Evolutionary conservation across 257 asterid genomes (phyloP), one percentile per base, ranked within the genome.

Genomic region (Paulownia fortunei): DNA sequence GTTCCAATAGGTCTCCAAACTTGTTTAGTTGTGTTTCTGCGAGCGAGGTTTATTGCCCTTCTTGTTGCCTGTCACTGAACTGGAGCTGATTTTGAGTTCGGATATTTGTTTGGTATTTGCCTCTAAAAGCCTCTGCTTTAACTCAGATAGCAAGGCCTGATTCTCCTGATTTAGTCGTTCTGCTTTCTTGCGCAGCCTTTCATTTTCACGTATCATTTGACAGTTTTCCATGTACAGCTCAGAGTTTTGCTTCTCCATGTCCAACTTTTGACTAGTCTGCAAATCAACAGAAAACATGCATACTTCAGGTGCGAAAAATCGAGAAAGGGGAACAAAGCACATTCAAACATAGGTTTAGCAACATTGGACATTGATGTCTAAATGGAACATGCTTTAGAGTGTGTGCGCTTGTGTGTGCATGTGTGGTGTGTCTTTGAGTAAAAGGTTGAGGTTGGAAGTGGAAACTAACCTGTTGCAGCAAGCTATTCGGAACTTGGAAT

Each of bases 221-320:
- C 69, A 81, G 83, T 90, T 92, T 18, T 89, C 85, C 87, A 56
- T 61, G 82, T 84, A 85, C 60, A 92, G 87, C 65, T 86, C 87
- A 4, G 80, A 16, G 80, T 86, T 90, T 46, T 82, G 42, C 82
- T 73, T 85, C 69, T 90, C 91, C 96, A 89, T 85, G 41, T 37
- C 77, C 54, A 36, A 60, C 30, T 60, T 72, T 41, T 39, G 21
- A 13, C 34, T 52, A 0, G 8, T 42, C 83, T 84, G 80, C 81
- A 72, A 66, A 79, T 78, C 13, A 72, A 73, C 26, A 71, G 41
- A 69, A 30, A 42, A 51, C 30, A 69, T 44, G 34, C 26, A 36
- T 44, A 5, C 1, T 60, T 62, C 32, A 54, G 62, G 72, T 51
- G 3, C 32, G 47, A 23, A 26, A 44, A 49, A 36, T 73, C 62